Base-by-base conservation (phyloP, 2,329 filamentous ascomycete genomes). In the Ophiostoma montium region DNA sequence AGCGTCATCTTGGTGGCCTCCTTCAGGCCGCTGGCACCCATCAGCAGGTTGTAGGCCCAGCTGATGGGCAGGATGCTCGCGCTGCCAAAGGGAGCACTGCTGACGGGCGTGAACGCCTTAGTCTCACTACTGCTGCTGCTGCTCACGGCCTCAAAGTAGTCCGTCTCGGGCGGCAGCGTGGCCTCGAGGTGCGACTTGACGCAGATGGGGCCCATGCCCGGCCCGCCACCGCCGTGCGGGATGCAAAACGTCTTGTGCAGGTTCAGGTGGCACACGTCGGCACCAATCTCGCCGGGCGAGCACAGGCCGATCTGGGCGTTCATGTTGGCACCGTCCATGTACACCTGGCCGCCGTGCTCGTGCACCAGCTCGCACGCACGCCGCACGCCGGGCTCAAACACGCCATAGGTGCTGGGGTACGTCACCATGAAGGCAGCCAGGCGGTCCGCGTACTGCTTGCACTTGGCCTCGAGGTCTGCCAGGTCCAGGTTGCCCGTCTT, bases 181-280 rank as follows among this genome's bases (percentile, higher is more conserved):
- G 79, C 78, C 7, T 75, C 68, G 46, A 96, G 78, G 60, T 94
- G 86, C 53, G 79, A 69, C 63, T 89, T 92, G 49, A 95, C 90
- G 61, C 88, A 89, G 57, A 96, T 94, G 48, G 90, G 90, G 2
- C 90, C 90, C 35, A 95, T 86, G 59, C 90, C 90, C 10, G 90
- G 90, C 15, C 90, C 90, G 56, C 90, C 90, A 55, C 90, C 90
- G 49, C 90, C 90, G 66, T 96, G 90, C 43, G 90, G 90, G 60
- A 96, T 96, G 64, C 90, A 96, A 73, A 96, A 96, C 3, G 90
- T 96, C 76, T 96, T 96, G 78, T 96, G 90, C 38, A 96, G 75
- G 67, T 96, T 96, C 52, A 96, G 73, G 70, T 95, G 90, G 75
- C 90, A 96, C 35, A 95, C 89, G 63, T 96, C 90, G 30, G 90